phyloP scores from a whole-genome alignment of 2,329 filamentous ascomycete species.

The Chalara sp. region DNA sequence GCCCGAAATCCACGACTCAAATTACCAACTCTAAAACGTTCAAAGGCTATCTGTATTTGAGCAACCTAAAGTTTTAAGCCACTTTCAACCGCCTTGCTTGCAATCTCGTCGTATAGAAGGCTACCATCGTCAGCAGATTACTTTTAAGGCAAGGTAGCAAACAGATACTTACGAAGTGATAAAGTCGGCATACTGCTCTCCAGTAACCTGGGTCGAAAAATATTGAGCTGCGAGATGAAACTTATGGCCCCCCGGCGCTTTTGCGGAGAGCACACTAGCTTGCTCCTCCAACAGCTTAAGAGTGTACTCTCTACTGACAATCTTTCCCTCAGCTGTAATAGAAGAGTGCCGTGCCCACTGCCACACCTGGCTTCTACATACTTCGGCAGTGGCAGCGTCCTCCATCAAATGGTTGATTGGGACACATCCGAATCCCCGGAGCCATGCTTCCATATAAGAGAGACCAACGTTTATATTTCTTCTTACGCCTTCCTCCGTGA shows the following conservation, averaged over 20 bases:
- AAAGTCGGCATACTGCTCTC: constrained; percentile 96
- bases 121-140: constrained; percentile 35
- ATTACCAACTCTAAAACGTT: no score
- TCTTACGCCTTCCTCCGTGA: constrained; percentile 91
- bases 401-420: constrained; percentile 99
- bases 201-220: constrained; percentile 87
- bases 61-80: no score
- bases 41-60: no score
- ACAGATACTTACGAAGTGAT: constrained; percentile 63
- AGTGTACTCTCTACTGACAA: constrained; percentile 86
- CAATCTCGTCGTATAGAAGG: constrained; percentile 83
- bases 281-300: constrained; percentile 83
- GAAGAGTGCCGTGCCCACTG: constrained; percentile 80
- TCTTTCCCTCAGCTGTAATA: constrained; percentile 79
- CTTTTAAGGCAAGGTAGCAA: background rate
- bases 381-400: constrained; percentile 94
- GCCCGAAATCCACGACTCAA: no score
- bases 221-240: constrained; percentile 86
- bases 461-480: constrained; percentile 98
- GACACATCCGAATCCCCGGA: constrained; percentile 89
- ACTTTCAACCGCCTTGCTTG: no score
- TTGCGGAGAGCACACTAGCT: constrained; percentile 65
- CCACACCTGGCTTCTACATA: constrained; percentile 90
- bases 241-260: constrained; percentile 84
- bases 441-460: constrained; percentile 98